These are phyloP conservation scores for Thelephora ganbajun DNA, from an alignment of 768 basidiomycete genomes.

Conservation along the genomic window DNA sequence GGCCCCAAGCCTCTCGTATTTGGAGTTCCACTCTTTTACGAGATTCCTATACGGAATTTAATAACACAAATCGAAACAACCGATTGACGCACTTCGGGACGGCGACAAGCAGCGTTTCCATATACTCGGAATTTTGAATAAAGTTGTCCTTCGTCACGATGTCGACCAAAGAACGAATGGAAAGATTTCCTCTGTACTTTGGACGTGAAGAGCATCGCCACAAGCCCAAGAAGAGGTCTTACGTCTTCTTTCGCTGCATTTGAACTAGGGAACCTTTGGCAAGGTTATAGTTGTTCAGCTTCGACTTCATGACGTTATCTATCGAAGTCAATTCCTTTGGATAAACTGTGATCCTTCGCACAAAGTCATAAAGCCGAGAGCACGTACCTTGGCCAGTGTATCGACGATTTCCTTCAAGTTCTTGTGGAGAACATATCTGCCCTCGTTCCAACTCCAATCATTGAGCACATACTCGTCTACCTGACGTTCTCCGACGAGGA, in stretches of 20 bases:
- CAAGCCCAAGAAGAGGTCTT: constrained; percentile 11
- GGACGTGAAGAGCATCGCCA: neutral
- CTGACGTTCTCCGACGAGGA: constrained; percentile 64
- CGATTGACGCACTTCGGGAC: constrained; percentile 67
- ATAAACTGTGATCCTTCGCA: constrained; percentile 3
- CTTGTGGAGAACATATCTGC: constrained; percentile 76
- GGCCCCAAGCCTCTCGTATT: constrained; percentile 74
- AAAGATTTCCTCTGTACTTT: constrained; percentile 74
- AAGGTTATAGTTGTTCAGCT: constrained; percentile 82
- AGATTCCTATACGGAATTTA: constrained; percentile 34
- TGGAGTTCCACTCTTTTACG: constrained; percentile 77
- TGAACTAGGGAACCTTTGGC: constrained; percentile 86
- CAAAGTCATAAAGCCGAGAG: neutral
- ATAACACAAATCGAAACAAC: constrained; percentile 11
- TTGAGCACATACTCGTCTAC: constrained; percentile 70
- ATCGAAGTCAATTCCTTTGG: constrained; percentile 85
- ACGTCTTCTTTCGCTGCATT: constrained; percentile 94
- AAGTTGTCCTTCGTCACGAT: constrained; percentile 74
- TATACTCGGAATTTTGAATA: constrained; percentile 81
- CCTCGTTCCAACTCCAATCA: constrained; percentile 88
- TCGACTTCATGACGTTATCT: constrained; percentile 87
- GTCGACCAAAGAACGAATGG: constrained; percentile 75
- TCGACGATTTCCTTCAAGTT: constrained; percentile 79
- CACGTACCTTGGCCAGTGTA: constrained; percentile 62
- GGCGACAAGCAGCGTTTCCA: constrained; percentile 86